Evolutionary conservation across 192 early-diverging fungal species (phyloP).

Genomic region (Allomyces macrogynus): DNA sequence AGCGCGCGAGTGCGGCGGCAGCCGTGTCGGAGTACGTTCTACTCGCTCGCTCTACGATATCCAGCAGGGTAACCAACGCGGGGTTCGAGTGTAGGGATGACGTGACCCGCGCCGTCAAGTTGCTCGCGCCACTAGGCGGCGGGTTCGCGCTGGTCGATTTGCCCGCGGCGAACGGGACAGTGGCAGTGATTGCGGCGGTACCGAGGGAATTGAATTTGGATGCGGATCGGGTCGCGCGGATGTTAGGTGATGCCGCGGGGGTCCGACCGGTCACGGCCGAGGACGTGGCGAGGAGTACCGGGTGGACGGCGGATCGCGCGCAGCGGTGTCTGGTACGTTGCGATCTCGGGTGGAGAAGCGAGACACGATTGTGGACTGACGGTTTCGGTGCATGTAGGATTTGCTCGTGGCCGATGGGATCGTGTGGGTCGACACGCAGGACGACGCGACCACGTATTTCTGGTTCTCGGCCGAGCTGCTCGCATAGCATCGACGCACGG

Average conservation of each 20-base stretch:
- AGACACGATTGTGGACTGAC: too few species aligned
- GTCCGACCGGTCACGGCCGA: too few species aligned
- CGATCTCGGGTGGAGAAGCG: too few species aligned
- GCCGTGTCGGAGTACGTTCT: too few species aligned
- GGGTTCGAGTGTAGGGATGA: slow-evolving; percentile 43
- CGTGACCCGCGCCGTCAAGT: slow-evolving; percentile 64
- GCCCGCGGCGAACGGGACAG: slow-evolving; percentile 31
- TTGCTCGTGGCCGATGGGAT: slow-evolving; percentile 15
- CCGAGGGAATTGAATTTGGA: slow-evolving; percentile 77
- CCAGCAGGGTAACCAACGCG: slow-evolving; percentile 8
- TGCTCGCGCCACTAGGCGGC: slow-evolving; percentile 62
- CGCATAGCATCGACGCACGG: too few species aligned
- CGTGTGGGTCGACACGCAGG: slow-evolving; percentile 13
- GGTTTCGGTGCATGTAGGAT: slow-evolving; percentile 12
- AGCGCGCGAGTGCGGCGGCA: too few species aligned
- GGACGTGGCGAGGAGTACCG: too few species aligned
- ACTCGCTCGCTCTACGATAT: not conserved
- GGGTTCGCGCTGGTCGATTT: slow-evolving; percentile 71
- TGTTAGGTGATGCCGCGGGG: too few species aligned
- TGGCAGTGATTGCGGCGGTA: slow-evolving; percentile 59
- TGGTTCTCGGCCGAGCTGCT: too few species aligned
- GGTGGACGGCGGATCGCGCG: too few species aligned
- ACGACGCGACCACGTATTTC: too few species aligned
- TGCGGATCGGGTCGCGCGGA: not conserved
- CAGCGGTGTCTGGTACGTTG: too few species aligned